Evolutionary conservation across 345 rosid genomes (phyloP), one percentile per base, ranked within the genome.

Genomic region (Garcia nutans): DNA sequence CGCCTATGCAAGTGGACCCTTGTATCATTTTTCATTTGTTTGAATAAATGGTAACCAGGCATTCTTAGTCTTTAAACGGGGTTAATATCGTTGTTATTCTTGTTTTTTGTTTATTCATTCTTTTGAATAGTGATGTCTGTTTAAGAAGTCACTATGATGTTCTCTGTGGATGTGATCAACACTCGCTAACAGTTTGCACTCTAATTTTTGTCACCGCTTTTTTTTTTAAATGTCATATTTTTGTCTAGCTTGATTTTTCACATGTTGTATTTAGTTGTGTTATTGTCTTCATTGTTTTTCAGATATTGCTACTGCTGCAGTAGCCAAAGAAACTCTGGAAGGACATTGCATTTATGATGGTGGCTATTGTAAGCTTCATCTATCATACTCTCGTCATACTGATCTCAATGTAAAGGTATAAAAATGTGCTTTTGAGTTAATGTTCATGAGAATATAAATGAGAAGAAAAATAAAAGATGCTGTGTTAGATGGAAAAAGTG

Each of bases 371-470:
- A 93, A 96, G 98, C 98, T 96, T 96, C 98, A 93, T 92, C 98
- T 95, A 93, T 85, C 97, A 91, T 93, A 95, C 92, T 93, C 99
- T 93, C 97, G 98, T 96, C 99, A 96, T 96, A 93, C 98, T 96
- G 99, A 96, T 93, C 99, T 96, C 91, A 96, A 93, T 93, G 93
- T 96, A 72, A 96, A 96, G 99, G 97, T 96, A 96, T 89, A 88
- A 82, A 87, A 82, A 83, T 83, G 80, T 85, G 89, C 72, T 85
- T 87, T 89, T 81, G 87, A 84, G 84, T 88, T 87, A 73, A 83
- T 82, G 81, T 87, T 81, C 73, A 82, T 84, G 88, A 81, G 84
- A 80, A 77, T 74, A 83, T 13, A 74, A 70, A 57, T 62, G 65
- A 61, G 71, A 68, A 49, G 77, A 81, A 82, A 78, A 77, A 78